Conservation (phyloP, 345 rosid genomes). For the Salix brachista region DNA sequence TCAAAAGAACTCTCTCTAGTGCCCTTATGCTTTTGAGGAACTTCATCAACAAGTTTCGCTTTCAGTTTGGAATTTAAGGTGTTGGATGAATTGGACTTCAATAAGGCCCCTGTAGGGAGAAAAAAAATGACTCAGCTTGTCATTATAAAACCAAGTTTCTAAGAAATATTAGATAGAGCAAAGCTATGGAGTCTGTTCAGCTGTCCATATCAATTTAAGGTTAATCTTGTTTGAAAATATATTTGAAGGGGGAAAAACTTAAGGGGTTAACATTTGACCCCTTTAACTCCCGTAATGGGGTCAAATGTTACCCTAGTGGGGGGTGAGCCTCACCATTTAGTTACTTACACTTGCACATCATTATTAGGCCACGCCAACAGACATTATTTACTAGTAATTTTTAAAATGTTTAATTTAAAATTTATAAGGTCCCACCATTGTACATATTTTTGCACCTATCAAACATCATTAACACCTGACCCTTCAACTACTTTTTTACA, state of each 20-base stretch:
- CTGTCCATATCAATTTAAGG: not conserved
- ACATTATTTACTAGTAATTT: not conserved
- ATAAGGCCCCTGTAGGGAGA: slow-evolving; percentile 49
- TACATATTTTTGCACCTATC: not conserved
- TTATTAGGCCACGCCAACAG: not conserved
- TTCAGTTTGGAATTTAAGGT: slow-evolving; percentile 50
- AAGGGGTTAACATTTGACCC: not conserved
- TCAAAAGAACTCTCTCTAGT: slow-evolving; percentile 45
- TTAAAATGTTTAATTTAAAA: not conserved
- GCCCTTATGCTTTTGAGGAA: slow-evolving; percentile 53
- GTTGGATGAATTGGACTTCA: slow-evolving; percentile 77
- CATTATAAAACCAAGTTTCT: not conserved
- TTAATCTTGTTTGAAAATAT: not conserved
- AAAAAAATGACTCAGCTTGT: slow-evolving; percentile 3
- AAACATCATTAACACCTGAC: not conserved
- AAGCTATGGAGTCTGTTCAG: not conserved
- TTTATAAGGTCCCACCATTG: not conserved
- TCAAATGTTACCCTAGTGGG: not conserved
- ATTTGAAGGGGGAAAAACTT: not conserved
- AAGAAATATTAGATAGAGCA: not conserved
- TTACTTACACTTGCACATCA: not conserved
- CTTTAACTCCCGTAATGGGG: not conserved
- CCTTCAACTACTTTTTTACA: not conserved
- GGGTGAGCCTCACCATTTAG: not conserved
- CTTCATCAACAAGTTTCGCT: slow-evolving; percentile 64